phyloP scores from a whole-genome alignment of 208 protist genomes.

The Trypanosoma lewisi region DNA sequence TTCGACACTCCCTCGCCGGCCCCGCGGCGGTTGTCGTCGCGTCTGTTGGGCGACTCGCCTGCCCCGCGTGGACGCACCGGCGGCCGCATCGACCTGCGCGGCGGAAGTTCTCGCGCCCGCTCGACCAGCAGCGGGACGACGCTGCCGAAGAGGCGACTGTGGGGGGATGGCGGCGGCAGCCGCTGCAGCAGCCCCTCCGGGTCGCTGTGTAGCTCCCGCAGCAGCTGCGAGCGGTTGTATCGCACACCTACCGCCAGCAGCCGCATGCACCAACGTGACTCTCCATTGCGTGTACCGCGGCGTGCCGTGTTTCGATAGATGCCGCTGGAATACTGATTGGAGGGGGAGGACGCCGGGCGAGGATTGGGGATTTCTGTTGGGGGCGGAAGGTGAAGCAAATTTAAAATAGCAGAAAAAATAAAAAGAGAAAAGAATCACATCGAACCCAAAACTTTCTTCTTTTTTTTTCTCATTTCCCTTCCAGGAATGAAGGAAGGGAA shows the following conservation, averaged over 20 bases:
- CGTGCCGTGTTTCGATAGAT: constrained; percentile 59
- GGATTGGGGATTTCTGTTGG: neutral
- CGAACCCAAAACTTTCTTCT: no score
- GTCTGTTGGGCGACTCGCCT: constrained; percentile 42
- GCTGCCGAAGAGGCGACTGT: constrained; percentile 31
- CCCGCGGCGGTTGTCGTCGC: neutral
- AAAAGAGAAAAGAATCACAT: neutral
- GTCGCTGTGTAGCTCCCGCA: constrained; percentile 26
- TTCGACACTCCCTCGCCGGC: constrained; percentile 30
- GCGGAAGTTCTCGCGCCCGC: neutral
- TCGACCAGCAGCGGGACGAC: constrained; percentile 11
- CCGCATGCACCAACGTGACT: constrained; percentile 29
- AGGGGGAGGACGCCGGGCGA: no score
- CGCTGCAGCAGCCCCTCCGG: constrained; percentile 12
- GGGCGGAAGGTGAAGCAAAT: neutral
- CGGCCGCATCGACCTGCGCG: constrained; percentile 25
- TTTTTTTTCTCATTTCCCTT: no score
- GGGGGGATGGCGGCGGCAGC: constrained; percentile 19
- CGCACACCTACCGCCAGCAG: constrained; percentile 68
- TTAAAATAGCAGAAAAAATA: neutral
- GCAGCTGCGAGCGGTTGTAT: constrained; percentile 62
- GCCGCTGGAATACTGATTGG: no score
- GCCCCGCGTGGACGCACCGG: constrained; percentile 52
- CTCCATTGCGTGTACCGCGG: constrained; percentile 16
- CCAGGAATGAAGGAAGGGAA: neutral